These are phyloP conservation scores for Venturia asperata DNA, from an alignment of 2,329 filamentous ascomycete species.

Conservation along the genomic window DNA sequence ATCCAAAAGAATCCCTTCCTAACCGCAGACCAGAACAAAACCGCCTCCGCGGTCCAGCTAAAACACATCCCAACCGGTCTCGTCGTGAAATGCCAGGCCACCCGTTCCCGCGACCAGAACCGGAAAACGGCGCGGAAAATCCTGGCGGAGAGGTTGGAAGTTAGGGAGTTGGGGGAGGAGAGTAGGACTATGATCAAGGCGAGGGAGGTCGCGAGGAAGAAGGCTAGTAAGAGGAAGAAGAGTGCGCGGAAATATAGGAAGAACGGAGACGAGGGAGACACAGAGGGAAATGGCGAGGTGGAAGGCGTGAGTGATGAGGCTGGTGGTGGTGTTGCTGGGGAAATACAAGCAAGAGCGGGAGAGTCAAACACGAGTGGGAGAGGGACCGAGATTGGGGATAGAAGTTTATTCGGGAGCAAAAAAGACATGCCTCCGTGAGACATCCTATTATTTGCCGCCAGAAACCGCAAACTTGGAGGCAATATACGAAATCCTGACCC, in stretches of 20 bases:
- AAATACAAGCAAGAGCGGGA: background rate
- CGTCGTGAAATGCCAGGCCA: conserved; percentile 90
- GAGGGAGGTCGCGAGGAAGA: conserved; percentile 57
- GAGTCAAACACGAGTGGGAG: background rate
- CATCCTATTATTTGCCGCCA: too few species aligned
- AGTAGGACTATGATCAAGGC: conserved; percentile 60
- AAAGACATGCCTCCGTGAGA: background rate
- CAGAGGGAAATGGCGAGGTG: conserved; percentile 22
- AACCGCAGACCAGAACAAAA: conserved; percentile 71
- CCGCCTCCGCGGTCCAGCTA: conserved; percentile 86
- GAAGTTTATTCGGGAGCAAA: background rate
- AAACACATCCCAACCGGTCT: conserved; percentile 85
- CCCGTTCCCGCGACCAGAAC: conserved; percentile 79
- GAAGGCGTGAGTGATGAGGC: background rate
- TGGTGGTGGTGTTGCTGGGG: background rate
- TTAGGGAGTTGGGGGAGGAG: conserved; percentile 61
- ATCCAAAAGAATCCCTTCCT: background rate
- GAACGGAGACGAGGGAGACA: conserved; percentile 37
- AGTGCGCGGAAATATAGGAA: conserved; percentile 68
- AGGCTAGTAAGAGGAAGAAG: conserved; percentile 76
- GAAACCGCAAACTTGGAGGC: background rate
- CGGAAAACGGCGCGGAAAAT: conserved; percentile 74
- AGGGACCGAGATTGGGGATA: background rate
- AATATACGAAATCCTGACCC: background rate
- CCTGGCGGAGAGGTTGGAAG: conserved; percentile 70